These are phyloP conservation scores for Fusarium sp. DNA, from an alignment of 2,329 filamentous ascomycete species.

Conservation along the genomic window DNA sequence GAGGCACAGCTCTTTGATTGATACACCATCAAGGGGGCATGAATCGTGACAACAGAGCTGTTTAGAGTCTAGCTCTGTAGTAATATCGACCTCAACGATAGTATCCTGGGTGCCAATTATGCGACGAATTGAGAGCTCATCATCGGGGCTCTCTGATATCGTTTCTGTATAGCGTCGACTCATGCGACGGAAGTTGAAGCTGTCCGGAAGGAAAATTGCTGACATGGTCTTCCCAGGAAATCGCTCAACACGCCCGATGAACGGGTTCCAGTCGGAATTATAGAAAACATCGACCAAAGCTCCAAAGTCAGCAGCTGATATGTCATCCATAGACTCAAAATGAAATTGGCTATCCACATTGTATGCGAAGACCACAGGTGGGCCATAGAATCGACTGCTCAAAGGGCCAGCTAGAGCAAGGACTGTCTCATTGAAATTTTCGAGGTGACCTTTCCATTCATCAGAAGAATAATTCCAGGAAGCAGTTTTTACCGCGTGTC, in stretches of 20 bases:
- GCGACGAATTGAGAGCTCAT: not conserved
- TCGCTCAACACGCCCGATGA: not conserved
- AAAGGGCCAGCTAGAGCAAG: not conserved
- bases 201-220: not conserved
- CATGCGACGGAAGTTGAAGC: accelerated
- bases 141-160: not conserved
- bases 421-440: not conserved
- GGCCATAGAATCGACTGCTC: not conserved
- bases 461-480: too few species aligned
- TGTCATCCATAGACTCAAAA: not conserved
- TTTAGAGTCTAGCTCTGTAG: not conserved
- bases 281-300: not conserved
- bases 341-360: not conserved
- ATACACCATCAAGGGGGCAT: accelerated
- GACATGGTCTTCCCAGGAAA: not conserved
- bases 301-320: not conserved
- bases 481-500: not conserved
- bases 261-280: not conserved
- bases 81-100: not conserved
- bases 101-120: not conserved
- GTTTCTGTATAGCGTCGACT: accelerated
- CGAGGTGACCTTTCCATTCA: too few species aligned
- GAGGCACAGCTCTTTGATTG: accelerated
- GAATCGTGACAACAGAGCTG: accelerated
- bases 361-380: not conserved